phyloP scores from a whole-genome alignment of 108 stramenopile genomes.

The Schizochytrium sp. region DNA sequence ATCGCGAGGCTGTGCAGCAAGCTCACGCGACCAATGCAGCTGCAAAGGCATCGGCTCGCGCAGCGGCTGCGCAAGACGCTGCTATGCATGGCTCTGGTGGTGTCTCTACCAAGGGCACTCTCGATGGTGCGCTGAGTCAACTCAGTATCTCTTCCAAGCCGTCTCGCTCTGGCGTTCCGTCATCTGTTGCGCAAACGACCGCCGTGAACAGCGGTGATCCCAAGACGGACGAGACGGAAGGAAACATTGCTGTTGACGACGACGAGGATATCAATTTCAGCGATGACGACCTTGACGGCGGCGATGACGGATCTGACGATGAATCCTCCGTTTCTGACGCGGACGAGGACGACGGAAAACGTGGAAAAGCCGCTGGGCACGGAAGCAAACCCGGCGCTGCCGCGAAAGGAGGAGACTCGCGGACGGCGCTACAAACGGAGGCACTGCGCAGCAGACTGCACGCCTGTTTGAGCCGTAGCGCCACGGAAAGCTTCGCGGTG shows the following conservation, averaged over 20 bases:
- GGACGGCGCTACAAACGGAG: background rate
- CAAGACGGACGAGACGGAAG: too few relatives aligned
- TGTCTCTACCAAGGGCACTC: background rate
- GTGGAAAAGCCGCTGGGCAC: too few relatives aligned
- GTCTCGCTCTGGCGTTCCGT: background rate
- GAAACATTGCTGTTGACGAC: too few relatives aligned
- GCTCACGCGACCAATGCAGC: background rate
- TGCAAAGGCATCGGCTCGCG: background rate
- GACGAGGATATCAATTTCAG: too few relatives aligned
- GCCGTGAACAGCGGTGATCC: too few relatives aligned
- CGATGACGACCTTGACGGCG: background rate
- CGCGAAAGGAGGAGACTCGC: background rate
- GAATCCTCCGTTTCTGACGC: background rate
- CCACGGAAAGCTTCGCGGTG: conserved; percentile 1
- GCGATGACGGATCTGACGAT: background rate
- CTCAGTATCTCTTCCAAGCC: background rate
- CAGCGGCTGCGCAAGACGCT: background rate
- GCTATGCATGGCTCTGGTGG: background rate
- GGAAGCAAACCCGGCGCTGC: background rate
- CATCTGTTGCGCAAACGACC: too few relatives aligned
- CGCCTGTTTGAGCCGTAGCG: background rate
- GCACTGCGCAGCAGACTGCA: background rate
- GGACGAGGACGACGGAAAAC: background rate
- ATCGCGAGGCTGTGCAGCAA: background rate
- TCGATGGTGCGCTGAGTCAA: background rate